Percentiles rank a stretch among this genome's conserved stretches.
phyloP scores from a whole-genome alignment of 768 basidiomycete genomes.

The Nidularia sp. region DNA sequence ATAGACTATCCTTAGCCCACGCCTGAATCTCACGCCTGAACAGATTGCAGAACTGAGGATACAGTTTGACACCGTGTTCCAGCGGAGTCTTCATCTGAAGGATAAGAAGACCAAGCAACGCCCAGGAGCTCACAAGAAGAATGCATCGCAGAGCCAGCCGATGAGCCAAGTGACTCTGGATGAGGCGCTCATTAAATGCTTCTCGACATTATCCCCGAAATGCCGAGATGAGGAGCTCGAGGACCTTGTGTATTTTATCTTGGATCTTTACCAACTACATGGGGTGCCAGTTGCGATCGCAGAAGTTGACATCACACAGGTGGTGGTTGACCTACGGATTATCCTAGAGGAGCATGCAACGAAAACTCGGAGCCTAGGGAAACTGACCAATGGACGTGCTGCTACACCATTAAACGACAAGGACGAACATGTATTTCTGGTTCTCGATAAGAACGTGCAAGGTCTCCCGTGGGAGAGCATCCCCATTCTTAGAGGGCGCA shows the following conservation, averaged over 20 bases:
- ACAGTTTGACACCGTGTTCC: slow-evolving; percentile 75
- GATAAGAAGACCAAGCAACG: slow-evolving; percentile 56
- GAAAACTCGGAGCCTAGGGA: too few relatives aligned
- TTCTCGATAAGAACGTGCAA: slow-evolving; percentile 87
- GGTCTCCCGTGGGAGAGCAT: slow-evolving; percentile 95
- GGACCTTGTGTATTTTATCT: slow-evolving; percentile 88
- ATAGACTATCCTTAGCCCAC: slow-evolving; percentile 62
- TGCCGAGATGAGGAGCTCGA: slow-evolving; percentile 93
- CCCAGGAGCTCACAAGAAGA: slow-evolving; percentile 27
- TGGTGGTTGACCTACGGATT: slow-evolving; percentile 78
- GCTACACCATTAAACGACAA: slow-evolving; percentile 6
- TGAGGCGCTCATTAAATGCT: slow-evolving; percentile 77
- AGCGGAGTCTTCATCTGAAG: slow-evolving; percentile 51
- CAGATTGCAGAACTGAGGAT: slow-evolving; percentile 53
- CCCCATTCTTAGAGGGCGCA: slow-evolving; percentile 76
- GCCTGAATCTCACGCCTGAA: slow-evolving; percentile 34
- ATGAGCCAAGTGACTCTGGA: slow-evolving; percentile 55
- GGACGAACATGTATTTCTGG: slow-evolving; percentile 80
- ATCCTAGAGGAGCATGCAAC: slow-evolving; percentile 71
- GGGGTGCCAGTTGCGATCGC: slow-evolving; percentile 85
- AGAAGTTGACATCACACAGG: slow-evolving; percentile 88
- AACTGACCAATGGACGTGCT: not conserved
- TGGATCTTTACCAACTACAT: slow-evolving; percentile 93
- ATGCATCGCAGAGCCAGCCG: slow-evolving; percentile 23
- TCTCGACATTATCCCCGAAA: slow-evolving; percentile 76